Base-by-base conservation (phyloP, 2,329 filamentous ascomycete species). In the Trichoderma afroharzianum region DNA sequence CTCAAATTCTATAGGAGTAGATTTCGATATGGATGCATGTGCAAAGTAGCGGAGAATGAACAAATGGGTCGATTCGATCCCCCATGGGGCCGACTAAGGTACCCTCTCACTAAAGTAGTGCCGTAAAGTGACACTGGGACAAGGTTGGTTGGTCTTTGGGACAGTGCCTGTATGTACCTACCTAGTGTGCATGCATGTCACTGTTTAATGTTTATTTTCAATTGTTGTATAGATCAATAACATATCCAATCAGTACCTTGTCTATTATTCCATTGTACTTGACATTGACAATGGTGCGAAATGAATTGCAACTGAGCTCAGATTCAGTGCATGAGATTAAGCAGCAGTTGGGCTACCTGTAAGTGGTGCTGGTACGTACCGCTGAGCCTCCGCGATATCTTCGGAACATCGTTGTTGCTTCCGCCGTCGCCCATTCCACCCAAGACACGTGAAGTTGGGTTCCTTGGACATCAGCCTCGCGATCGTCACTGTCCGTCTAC, bases 391-490 rank as follows among this genome's bases (percentile, higher is more conserved):
- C 18, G n/a, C n/a, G 18, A 21, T 21, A 32, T 18, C 26, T 33
- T 36, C 70, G 70, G 70, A 71, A 71, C 55, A 71, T 71, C 18
- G 33, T 71, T 71, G 30, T 71, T 68, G 47, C 70, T 43, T 30
- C 21, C 33, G 28, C 43, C 53, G 59, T 33, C n/a, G n/a, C 59
- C 47, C 32, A 53, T 30, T 58, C 47, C 47, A 30, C 43, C 30
- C 36, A 15, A 70, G 33, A 66, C 71, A 70, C 71, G 67, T 66
- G 59, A 72, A 66, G 36, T 62, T 61, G 61, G 58, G 68, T 39
- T 63, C 30, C 71, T 66, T 66, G 71, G 64, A 70, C 36, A 71
- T 62, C 71, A 61, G 57, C 63, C 68, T 69, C 53, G 66, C 67
- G 67, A 70, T 36, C 55, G 43, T 55, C 70, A 63, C 26, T 57